Evolutionary conservation across 352 stramenopile species (phyloP), one percentile per base, ranked within the genome.

Genomic region (Hyaloperonospora brassicae): DNA sequence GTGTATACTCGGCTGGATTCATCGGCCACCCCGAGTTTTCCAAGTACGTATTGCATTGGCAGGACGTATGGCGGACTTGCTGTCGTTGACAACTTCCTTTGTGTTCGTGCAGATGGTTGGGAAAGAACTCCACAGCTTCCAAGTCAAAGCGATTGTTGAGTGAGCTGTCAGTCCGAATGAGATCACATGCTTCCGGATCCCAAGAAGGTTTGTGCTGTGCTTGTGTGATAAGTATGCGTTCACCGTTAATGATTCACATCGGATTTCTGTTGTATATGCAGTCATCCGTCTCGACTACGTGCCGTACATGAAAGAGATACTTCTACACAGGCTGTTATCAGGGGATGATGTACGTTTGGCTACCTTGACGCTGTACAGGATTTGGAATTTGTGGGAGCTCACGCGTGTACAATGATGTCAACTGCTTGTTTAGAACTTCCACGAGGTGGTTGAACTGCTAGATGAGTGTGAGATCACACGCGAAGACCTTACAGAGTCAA

Each of bases 401-500:
- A 50, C 43, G 11, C 13, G 34, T 48, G 24, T 47, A 34, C 27
- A 12, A 47, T 53, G 22, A 0, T 59, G 27, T 23, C 17, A 41
- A 41, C 13, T 31, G 17, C 36, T 13, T 48, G 2, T 61, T 7
- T 42, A 90, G 72, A 81, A 91, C 40, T 75, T 97, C 22, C 59
- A 85, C 5, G 84, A 96, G 52, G 87, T 95, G 41, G 98, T 99
- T 50, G 73, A 84, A 14, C 71, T 98, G 30, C 88, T 99, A 59
- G 95, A 99, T 62, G 79, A 91, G 43, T 99, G 98, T 63, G 96
- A 97, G 43, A 87, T 99, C 48, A 95, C 79, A 47, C 87, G 95
- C 40, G 96, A 99, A 64, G 96, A 99, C 66, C 59, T 99, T 21
- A 96, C 98, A 10, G 97, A 99, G 66, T 97, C 93, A 17, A 89